A percentile compares a stretch with the other conserved stretches of the same genome.
Evolutionary conservation across 164 flowering plant species (phyloP).

Genomic region (Vitis rupestris): DNA sequence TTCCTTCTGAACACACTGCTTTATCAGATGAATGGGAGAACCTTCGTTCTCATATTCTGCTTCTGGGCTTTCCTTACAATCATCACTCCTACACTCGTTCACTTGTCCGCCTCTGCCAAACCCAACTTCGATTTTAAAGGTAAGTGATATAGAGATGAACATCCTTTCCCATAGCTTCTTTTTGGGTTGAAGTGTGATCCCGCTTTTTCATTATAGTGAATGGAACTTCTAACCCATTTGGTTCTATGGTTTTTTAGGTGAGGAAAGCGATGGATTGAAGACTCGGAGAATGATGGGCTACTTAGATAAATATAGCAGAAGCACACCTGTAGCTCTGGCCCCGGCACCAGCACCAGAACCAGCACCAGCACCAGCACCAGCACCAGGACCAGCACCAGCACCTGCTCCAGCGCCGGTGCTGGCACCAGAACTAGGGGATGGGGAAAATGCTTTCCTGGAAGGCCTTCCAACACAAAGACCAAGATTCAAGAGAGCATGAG

Average conservation of each 20-base stretch:
- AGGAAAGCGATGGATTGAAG: slow-evolving; percentile 16
- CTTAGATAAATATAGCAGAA: slow-evolving; percentile 11
- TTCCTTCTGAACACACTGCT: not conserved
- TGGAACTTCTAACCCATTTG: not conserved
- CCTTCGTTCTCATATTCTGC: slow-evolving; percentile 55
- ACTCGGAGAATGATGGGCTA: slow-evolving; percentile 23
- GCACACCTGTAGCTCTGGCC: not conserved
- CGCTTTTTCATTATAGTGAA: not conserved
- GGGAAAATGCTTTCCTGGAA: not conserved
- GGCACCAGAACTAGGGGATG: not conserved
- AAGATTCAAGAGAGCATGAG: not conserved
- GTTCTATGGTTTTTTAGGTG: slow-evolving; percentile 14
- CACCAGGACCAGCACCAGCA: slow-evolving; percentile 8
- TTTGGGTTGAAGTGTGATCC: not conserved
- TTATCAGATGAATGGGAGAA: slow-evolving; percentile 49
- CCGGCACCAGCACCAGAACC: slow-evolving; percentile 1
- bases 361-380: slow-evolving; percentile 15
- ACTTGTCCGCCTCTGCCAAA: slow-evolving; percentile 54
- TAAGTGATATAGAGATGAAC: slow-evolving; percentile 9
- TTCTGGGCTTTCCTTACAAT: slow-evolving; percentile 73
- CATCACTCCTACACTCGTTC: slow-evolving; percentile 72
- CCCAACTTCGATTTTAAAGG: slow-evolving; percentile 28
- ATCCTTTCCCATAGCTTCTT: not conserved
- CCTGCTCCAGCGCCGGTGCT: slow-evolving; percentile 8
- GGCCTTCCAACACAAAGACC: not conserved